Evolutionary conservation across 2,329 filamentous ascomycete genomes (phyloP).

Genomic region (Penicillium sp.): DNA sequence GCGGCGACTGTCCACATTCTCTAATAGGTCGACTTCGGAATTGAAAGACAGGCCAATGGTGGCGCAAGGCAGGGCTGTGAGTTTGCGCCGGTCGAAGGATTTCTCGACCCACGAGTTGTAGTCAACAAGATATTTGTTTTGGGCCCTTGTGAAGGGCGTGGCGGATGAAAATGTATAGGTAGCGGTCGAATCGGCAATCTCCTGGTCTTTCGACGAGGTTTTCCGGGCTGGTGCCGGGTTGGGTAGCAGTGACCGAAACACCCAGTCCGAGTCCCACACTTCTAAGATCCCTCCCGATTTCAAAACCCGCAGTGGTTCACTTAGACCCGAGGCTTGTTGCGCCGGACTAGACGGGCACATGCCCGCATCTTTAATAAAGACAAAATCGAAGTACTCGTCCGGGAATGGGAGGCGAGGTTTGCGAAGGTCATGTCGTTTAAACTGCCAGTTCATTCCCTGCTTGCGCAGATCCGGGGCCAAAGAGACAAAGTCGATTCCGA

Average conservation of each 20-base stretch:
- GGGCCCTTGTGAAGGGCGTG: slow-evolving; percentile 75
- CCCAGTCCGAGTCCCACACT: slow-evolving; percentile 85
- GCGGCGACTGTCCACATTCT: slow-evolving; percentile 69
- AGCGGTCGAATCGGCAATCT: slow-evolving; percentile 66
- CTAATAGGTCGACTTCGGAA: slow-evolving; percentile 74
- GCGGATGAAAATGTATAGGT: slow-evolving; percentile 81
- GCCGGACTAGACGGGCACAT: slow-evolving; percentile 62
- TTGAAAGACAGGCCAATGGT: slow-evolving; percentile 72
- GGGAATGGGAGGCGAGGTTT: slow-evolving; percentile 74
- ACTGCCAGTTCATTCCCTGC: slow-evolving; percentile 81
- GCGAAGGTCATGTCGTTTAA: slow-evolving; percentile 83
- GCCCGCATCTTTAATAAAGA: slow-evolving; percentile 83
- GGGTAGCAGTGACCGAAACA: slow-evolving; percentile 78
- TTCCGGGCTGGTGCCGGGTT: slow-evolving; percentile 65
- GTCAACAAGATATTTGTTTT: slow-evolving; percentile 79
- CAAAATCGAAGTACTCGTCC: slow-evolving; percentile 78
- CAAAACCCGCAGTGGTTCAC: slow-evolving; percentile 76
- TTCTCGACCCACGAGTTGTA: slow-evolving; percentile 81
- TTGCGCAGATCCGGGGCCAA: slow-evolving; percentile 65
- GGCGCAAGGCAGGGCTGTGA: slow-evolving; percentile 76
- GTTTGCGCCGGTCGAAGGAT: slow-evolving; percentile 68
- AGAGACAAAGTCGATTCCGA: slow-evolving; percentile 78
- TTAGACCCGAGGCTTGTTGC: slow-evolving; percentile 58
- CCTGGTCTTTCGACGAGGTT: slow-evolving; percentile 61
- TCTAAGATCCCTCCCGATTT: slow-evolving; percentile 78